Base-by-base conservation (phyloP, 2,329 filamentous ascomycete species). In the Diaporthe capsici region DNA sequence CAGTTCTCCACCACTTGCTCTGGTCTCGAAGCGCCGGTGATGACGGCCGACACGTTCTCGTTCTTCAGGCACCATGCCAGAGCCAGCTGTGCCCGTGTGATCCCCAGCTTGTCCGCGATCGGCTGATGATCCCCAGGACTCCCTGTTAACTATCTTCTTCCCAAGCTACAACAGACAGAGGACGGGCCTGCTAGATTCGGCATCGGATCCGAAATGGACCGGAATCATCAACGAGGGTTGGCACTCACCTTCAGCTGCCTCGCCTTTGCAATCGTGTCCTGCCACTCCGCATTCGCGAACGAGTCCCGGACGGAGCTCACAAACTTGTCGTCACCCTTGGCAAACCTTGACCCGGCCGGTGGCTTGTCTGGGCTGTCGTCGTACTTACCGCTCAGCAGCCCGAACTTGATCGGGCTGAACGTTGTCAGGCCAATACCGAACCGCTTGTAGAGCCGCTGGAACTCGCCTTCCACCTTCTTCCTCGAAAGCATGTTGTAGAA, bases 51-150 rank as follows among this genome's bases (percentile, higher is more conserved):
- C 65, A 92, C 88, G 73, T 91, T 89, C 78, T 88, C 87, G 80
- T 93, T 93, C 81, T 87, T 89, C 65, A 93, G 84, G n/a, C 91
- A 89, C 91, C 91, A 93, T 1, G 90, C 90, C 71, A 92, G 84
- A 0, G 91, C 90, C 65, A 93, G 85, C 73, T 87, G 85, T 79
- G 85, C 87, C 84, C 87, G 83, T 82, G 90, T 91, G 76, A 92
- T 86, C 10, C 88, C 91, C 58, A 95, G 85, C 79, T 87, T 88
- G 72, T 94, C 88, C 2, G 94, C 93, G 78, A 95, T 88, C 67
- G 90, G 87, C 86, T 90, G 60, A 93, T 85, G 47, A 42, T 55
- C 4, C n/a, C 65, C 65, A 22, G 15, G 65, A 25, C 65, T 71
- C 84, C 79, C 82, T 87, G 74, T 79, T 73, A 74, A 75, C 20